Evolutionary conservation across 1,284 basidiomycete species (phyloP), one percentile per base, ranked within the genome.

Genomic region (Sanghuangporus weigelae): DNA sequence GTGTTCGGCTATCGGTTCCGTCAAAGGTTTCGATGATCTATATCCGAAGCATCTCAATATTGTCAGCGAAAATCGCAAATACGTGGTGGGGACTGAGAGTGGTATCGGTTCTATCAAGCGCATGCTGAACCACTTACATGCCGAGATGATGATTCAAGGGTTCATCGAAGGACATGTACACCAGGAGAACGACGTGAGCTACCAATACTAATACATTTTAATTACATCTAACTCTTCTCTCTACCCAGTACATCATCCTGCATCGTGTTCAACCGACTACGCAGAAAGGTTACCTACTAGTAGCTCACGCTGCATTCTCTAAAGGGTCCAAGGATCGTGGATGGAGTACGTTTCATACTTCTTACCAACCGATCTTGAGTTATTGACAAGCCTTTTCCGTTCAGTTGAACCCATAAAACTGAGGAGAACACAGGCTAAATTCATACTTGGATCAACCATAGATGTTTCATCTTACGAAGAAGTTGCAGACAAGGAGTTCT

Each of bases 11-110:
- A 84, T 92, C 55, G 95, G 95, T 1, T 95, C 93, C 6, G 94
- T 94, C 68, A 96, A 97, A 75, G 95, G 95, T 39, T 96, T 96
- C 71, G 95, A 98, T 72, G 95, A 98, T 70, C 76, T 98, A n/a
- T 97, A 97, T 73, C 95, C 95, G 5, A 94, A 93, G 73, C 76
- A 96, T 19, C 76, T 98, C 48, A 85, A 96, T 73, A 80, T 98
- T 40, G 96, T 98, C 14, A 79, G 79, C 12, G 95, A 98, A 74
- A 89, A 84, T 70, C 80, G 94, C 66, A 74, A 77, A 69, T 98
- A 98, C 72, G 89, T 92, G 68, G 71, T 78, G 12, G 82, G 77
- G 14, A 78, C 81, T 60, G 73, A 76, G 21, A 86, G 84, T 59
- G 92, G 92, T 0, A 95, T 97, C 69, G 88, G 90, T 7, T 82